Evolutionary conservation across 176 grass and related monocot species (phyloP), one percentile per base, ranked within the genome.

Genomic region (Oryza coarctata): DNA sequence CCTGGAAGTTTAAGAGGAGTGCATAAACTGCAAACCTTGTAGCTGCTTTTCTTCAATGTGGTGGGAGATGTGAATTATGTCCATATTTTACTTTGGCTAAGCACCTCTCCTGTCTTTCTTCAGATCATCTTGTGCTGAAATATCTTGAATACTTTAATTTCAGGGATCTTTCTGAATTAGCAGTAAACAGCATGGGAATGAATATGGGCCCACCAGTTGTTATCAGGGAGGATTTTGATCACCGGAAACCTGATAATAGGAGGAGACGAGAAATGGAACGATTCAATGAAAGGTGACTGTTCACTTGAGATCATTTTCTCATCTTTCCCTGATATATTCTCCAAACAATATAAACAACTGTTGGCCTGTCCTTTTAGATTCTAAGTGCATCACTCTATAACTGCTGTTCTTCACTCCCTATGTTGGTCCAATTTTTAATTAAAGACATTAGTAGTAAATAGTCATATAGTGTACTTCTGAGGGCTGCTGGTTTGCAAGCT

Each of bases 141-240:
- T 62, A 36, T 76, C 70, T 83, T 72, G 36, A 63, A 77, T 87
- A 30, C 18, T 78, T 65, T 65, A 63, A 80, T 90, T 89, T 47
- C 78, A 99, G 97, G 93, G 91, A 94, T 76, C 86, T 99, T 77
- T 93, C 87, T 57, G 91, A 99, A 77, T 88, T 99, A 70, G 93
- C 91, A 34, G 81, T 99, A 23, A 88, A 89, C 32, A 77, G 87
- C 63, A 92, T 92, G 82, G 90, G 83, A 71, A 88, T 99, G 90
- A 96, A 91, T 79, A 90, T 94, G 83, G 87, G 86, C 29, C 93
- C 80, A 70, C 93, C 87, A 41, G 67, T 87, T 86, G 76, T 94
- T 67, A 75, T 83, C 60, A 86, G 91, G 71, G 93, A 91, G n/a
- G 89, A 96, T 85, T 79, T 91, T 75, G 84, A 90, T 79, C 73